phyloP scores from a whole-genome alignment of 305 asterid genomes.

The Rubia tinctorum region DNA sequence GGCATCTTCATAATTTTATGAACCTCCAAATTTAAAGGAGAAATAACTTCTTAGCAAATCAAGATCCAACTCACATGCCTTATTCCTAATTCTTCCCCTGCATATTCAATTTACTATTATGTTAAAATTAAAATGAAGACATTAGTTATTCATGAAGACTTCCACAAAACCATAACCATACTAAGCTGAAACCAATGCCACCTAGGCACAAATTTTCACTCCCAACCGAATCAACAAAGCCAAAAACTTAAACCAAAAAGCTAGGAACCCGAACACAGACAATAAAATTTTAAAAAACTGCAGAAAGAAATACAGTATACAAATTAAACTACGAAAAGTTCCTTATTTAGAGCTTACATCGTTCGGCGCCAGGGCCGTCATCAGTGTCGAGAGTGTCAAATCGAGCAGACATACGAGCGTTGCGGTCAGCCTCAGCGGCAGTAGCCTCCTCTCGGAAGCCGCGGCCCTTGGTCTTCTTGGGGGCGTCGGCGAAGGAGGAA shows the following conservation, averaged over 20 bases:
- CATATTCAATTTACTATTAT: neutral
- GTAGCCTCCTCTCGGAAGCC: constrained; percentile 91
- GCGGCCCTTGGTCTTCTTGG: constrained; percentile 93
- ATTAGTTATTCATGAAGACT: neutral
- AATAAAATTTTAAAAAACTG: neutral
- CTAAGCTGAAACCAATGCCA: neutral
- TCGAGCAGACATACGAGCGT: constrained; percentile 81
- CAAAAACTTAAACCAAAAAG: too few species aligned
- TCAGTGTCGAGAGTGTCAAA: constrained; percentile 79
- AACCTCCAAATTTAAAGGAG: neutral
- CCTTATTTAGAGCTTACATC: constrained; percentile 48
- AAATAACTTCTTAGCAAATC: neutral
- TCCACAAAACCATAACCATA: neutral
- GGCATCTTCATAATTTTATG: too few species aligned
- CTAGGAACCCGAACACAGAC: neutral
- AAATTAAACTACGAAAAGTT: constrained; percentile 17
- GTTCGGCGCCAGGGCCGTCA: constrained; percentile 97
- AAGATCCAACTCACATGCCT: neutral
- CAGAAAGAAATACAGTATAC: neutral
- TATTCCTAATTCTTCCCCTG: neutral
- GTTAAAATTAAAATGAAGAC: neutral
- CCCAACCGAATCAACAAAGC: neutral
- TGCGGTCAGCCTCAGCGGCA: constrained; percentile 77
- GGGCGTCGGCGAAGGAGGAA: constrained; percentile 40
- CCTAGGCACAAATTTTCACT: neutral